phyloP scores from a whole-genome alignment of 805 yeast species.

The Starmerella sp. region DNA sequence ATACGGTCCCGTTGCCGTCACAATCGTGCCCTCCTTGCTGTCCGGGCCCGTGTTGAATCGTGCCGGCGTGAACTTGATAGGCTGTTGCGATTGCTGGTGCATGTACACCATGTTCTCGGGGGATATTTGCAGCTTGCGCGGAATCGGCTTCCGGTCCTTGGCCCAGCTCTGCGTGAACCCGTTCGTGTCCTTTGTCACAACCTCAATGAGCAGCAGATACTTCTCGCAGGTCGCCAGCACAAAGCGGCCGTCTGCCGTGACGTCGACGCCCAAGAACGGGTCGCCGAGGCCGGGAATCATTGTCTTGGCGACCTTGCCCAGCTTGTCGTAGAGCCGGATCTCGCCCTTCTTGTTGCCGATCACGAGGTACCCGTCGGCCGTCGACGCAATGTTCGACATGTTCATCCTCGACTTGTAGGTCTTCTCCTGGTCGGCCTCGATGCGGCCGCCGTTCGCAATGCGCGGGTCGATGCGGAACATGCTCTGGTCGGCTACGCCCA shows the following conservation, averaged over 20 bases:
- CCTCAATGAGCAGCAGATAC: slow-evolving; percentile 60
- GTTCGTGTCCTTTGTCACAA: slow-evolving; percentile 49
- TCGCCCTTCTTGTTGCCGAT: slow-evolving; percentile 69
- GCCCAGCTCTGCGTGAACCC: slow-evolving; percentile 61
- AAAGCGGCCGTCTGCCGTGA: slow-evolving; percentile 72
- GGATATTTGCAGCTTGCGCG: slow-evolving; percentile 51
- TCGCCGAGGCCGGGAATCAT: slow-evolving; percentile 77
- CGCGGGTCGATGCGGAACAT: slow-evolving; percentile 77
- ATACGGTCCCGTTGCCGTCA: slow-evolving; percentile 72
- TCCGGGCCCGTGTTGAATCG: slow-evolving; percentile 63
- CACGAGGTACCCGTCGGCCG: slow-evolving; percentile 63
- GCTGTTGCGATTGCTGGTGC: slow-evolving; percentile 38
- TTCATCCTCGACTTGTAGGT: slow-evolving; percentile 41
- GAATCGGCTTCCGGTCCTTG: slow-evolving; percentile 53
- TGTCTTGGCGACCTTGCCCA: slow-evolving; percentile 70
- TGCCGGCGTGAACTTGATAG: slow-evolving; percentile 57
- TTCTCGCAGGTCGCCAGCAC: slow-evolving; percentile 67
- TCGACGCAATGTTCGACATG: slow-evolving; percentile 56
- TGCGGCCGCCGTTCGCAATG: slow-evolving; percentile 37
- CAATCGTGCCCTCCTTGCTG: slow-evolving; percentile 55
- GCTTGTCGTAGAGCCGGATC: slow-evolving; percentile 56
- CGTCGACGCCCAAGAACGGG: slow-evolving; percentile 52
- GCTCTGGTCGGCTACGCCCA: slow-evolving; percentile 56
- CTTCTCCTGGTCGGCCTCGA: slow-evolving; percentile 48
- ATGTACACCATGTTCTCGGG: slow-evolving; percentile 66